phyloP scores from a whole-genome alignment of 2,329 filamentous ascomycete species.

The Clonostachys rhizophaga region DNA sequence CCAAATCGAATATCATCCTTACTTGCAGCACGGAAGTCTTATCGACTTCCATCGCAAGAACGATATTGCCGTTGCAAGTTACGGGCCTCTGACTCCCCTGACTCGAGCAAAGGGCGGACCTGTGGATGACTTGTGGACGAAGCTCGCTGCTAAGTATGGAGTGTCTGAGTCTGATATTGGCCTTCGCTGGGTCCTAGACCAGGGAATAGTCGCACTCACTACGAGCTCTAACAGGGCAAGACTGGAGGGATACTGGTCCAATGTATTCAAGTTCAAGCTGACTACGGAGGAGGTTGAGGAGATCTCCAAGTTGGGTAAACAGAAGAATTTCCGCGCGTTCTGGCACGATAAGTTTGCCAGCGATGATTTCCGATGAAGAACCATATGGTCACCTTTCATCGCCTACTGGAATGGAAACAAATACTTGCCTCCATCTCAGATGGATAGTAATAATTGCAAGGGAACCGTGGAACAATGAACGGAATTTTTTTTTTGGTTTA shows the following conservation, averaged over 20 bases:
- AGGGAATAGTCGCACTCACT: constrained; percentile 53
- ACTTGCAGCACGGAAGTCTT: constrained; percentile 61
- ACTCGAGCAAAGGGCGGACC: constrained; percentile 44
- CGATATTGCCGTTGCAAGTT: constrained; percentile 51
- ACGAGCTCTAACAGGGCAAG: constrained; percentile 55
- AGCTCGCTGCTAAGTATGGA: constrained; percentile 52
- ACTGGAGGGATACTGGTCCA: constrained; percentile 48
- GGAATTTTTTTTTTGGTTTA: neutral
- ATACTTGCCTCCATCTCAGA: too few species aligned
- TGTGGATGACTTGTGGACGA: constrained; percentile 42
- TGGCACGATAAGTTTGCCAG: constrained; percentile 48
- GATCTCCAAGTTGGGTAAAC: constrained; percentile 47
- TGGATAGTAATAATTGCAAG: too few species aligned
- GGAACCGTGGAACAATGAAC: too few species aligned
- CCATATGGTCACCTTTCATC: neutral
- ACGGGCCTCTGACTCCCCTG: constrained; percentile 48
- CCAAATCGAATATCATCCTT: constrained; percentile 79
- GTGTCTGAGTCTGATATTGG: constrained; percentile 51
- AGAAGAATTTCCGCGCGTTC: constrained; percentile 59
- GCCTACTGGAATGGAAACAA: too few species aligned
- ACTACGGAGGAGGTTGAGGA: constrained; percentile 52
- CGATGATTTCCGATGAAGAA: constrained; percentile 35
- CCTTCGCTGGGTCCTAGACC: constrained; percentile 56
- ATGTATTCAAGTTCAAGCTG: constrained; percentile 50
- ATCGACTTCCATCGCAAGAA: constrained; percentile 52